A percentile compares a stretch with the other conserved stretches of the same genome.
Conservation (phyloP, 179 eudicot species). For the Camellia oleifera region DNA sequence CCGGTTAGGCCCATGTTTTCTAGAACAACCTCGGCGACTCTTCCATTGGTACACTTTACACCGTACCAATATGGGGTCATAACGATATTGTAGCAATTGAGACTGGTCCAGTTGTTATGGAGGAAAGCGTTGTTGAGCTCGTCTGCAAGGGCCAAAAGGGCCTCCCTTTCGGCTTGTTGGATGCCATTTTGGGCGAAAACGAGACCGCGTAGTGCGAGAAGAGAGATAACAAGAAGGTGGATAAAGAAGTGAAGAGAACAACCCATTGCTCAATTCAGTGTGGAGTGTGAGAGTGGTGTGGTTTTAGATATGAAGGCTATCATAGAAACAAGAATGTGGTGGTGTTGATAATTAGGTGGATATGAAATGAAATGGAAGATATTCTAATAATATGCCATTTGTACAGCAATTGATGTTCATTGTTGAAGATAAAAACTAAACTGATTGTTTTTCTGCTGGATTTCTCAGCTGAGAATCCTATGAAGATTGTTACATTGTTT, state of each 20-base stretch:
- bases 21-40: conserved; percentile 24
- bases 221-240: conserved; percentile 6
- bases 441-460: not conserved
- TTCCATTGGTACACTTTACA: conserved; percentile 21
- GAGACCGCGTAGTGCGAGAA: not conserved
- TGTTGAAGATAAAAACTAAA: conserved; percentile 15
- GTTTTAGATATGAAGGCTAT: not conserved
- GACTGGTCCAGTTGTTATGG: conserved; percentile 22
- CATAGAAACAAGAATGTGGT: not conserved
- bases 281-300: not conserved
- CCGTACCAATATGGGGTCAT: conserved; percentile 28
- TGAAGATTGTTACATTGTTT: not conserved
- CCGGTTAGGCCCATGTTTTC: conserved; percentile 26
- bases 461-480: not conserved
- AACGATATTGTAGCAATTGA: conserved; percentile 21
- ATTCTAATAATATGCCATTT: conserved; percentile 8
- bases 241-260: not conserved
- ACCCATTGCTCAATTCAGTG: not conserved
- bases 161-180: conserved; percentile 22
- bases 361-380: not conserved
- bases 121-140: conserved; percentile 28
- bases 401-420: not conserved
- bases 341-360: conserved; percentile 1
- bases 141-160: conserved; percentile 29
- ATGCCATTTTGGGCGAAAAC: not conserved